These are phyloP conservation scores for Clitopilus passeckerianus DNA, from an alignment of 768 basidiomycete genomes.

Conservation along the genomic window DNA sequence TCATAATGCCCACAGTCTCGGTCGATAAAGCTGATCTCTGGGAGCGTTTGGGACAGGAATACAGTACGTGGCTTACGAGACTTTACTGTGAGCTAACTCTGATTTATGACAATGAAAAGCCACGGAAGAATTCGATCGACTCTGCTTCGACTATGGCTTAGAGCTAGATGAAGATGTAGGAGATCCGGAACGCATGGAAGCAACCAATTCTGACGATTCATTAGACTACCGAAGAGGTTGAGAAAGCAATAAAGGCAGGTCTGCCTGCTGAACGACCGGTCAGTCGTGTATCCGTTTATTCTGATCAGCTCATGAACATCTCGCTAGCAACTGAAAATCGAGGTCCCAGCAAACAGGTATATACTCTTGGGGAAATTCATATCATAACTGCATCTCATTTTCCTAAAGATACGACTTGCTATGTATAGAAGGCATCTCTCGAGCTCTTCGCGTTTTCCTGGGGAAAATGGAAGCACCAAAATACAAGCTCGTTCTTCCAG, in stretches of 20 bases:
- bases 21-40: slow-evolving; percentile 96
- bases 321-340: slow-evolving; percentile 91
- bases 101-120: slow-evolving; percentile 42
- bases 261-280: slow-evolving; percentile 84
- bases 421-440: slow-evolving; percentile 93
- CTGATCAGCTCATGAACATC: not conserved
- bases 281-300: slow-evolving; percentile 16
- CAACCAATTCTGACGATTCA: slow-evolving; percentile 2
- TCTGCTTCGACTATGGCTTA: slow-evolving; percentile 96
- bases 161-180: slow-evolving; percentile 97
- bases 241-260: slow-evolving; percentile 77
- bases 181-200: slow-evolving; percentile 7
- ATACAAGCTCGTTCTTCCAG: slow-evolving; percentile 71
- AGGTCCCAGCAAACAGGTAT: slow-evolving; percentile 95
- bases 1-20: slow-evolving; percentile 85
- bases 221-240: slow-evolving; percentile 87
- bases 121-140: slow-evolving; percentile 88
- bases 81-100: slow-evolving; percentile 5
- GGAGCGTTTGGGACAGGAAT: slow-evolving; percentile 76
- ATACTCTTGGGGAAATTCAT: slow-evolving; percentile 5
- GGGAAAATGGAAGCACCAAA: slow-evolving; percentile 58
- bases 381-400: slow-evolving; percentile 3
- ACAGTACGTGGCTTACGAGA: slow-evolving; percentile 45
- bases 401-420: slow-evolving; percentile 88
- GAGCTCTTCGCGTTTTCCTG: slow-evolving; percentile 81